phyloP scores from a whole-genome alignment of 257 asterid genomes.

The Solanum ahanhuiri region DNA sequence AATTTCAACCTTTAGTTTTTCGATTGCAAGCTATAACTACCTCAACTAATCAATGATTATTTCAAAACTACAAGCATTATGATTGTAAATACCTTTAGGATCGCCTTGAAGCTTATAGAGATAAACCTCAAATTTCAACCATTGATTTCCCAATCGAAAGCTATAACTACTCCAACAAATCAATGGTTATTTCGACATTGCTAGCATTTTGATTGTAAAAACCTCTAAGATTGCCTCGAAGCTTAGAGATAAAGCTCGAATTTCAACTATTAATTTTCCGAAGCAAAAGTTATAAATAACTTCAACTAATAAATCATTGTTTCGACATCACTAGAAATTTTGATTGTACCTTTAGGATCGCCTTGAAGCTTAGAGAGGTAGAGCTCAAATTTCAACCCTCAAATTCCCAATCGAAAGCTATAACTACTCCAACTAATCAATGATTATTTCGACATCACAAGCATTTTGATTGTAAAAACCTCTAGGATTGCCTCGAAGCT shows the following conservation, averaged over 20 bases:
- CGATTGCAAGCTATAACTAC: no score
- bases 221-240: neutral
- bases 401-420: no score
- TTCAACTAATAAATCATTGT: neutral
- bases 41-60: neutral
- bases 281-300: neutral
- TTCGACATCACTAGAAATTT: neutral
- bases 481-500: neutral
- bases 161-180: neutral
- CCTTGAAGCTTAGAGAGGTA: conserved; percentile 5
- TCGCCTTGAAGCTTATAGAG: neutral
- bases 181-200: neutral
- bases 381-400: neutral
- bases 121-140: neutral
- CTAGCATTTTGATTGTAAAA: neutral
- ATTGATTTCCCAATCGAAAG: neutral
- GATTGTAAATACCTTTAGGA: neutral
- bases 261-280: neutral
- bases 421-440: no score
- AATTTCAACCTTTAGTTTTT: neutral
- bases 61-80: neutral
- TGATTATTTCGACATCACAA: no score
- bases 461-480: no score
- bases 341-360: neutral
- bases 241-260: conserved; percentile 7